Percentiles rank a stretch among this genome's conserved stretches.
phyloP scores from a whole-genome alignment of 768 basidiomycete species.

The Termitomyces eurrhizus region DNA sequence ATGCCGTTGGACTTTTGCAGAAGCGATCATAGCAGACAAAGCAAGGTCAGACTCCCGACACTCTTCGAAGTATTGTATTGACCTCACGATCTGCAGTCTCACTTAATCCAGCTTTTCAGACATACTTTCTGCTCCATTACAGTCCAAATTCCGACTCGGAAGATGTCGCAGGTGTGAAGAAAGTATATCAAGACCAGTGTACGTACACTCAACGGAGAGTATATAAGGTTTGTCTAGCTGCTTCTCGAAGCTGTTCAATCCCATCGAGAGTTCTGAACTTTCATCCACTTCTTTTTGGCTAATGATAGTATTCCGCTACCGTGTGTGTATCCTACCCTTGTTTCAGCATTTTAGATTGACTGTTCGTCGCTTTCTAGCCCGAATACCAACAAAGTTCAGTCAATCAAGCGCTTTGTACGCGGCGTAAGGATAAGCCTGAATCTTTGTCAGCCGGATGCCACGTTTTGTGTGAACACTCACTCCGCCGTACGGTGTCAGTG shows the following conservation, averaged over 20 bases:
- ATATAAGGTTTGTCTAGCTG: neutral
- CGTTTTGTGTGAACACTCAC: neutral
- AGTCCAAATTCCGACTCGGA: neutral
- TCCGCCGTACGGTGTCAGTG: neutral
- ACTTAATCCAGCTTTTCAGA: neutral
- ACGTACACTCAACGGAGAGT: neutral
- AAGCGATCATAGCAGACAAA: slow-evolving; percentile 17
- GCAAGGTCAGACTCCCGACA: slow-evolving; percentile 8
- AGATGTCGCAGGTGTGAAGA: neutral
- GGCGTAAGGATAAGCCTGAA: neutral
- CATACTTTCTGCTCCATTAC: neutral
- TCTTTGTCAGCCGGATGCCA: slow-evolving; percentile 3
- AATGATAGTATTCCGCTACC: neutral
- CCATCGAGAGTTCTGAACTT: neutral
- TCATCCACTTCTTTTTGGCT: neutral
- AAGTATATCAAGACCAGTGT: neutral
- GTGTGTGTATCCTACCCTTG: neutral
- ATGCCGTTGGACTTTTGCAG: slow-evolving; percentile 22
- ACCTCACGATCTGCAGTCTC: neutral
- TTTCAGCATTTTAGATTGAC: neutral
- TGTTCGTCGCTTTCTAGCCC: neutral
- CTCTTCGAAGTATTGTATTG: neutral
- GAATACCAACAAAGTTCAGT: neutral
- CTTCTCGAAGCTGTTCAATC: neutral
- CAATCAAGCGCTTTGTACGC: neutral